Evolutionary conservation across 257 asterid genomes (phyloP).

Genomic region (Fraxinus excelsior): DNA sequence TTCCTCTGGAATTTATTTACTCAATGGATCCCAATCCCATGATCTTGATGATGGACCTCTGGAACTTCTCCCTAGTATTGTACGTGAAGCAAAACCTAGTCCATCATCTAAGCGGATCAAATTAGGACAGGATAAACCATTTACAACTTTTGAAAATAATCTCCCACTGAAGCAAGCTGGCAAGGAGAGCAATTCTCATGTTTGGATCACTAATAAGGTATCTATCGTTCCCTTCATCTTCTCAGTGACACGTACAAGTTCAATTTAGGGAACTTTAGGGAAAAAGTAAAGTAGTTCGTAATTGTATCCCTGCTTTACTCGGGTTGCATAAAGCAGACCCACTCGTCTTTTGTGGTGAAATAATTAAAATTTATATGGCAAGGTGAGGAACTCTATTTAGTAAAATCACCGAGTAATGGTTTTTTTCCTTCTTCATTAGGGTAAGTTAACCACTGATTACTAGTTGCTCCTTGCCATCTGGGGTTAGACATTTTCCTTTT

Average conservation of each 20-base stretch:
- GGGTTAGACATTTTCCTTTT: background rate
- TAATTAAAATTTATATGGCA: background rate
- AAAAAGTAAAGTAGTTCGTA: background rate
- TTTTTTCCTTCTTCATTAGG: background rate
- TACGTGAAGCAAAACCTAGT: constrained; percentile 82
- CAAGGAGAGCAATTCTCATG: constrained; percentile 45
- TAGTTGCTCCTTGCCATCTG: background rate
- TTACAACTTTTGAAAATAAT: constrained; percentile 39
- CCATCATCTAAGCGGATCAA: constrained; percentile 85
- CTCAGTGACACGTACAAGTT: background rate
- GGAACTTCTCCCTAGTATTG: constrained; percentile 57
- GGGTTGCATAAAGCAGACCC: background rate
- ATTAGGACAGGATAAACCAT: constrained; percentile 64
- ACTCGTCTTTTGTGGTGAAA: background rate
- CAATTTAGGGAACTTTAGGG: background rate
- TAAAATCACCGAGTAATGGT: background rate
- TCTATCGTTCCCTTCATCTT: constrained; percentile 13
- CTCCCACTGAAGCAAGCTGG: constrained; percentile 35
- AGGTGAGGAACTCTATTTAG: background rate
- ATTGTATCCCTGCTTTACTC: background rate
- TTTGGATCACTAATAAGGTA: constrained; percentile 58
- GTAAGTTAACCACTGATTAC: background rate
- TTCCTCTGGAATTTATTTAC: constrained; percentile 42
- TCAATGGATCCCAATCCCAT: constrained; percentile 53
- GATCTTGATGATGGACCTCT: constrained; percentile 54